Evolutionary conservation across 23 red algal species (phyloP).

Genomic region (Gracilariopsis chorda): DNA sequence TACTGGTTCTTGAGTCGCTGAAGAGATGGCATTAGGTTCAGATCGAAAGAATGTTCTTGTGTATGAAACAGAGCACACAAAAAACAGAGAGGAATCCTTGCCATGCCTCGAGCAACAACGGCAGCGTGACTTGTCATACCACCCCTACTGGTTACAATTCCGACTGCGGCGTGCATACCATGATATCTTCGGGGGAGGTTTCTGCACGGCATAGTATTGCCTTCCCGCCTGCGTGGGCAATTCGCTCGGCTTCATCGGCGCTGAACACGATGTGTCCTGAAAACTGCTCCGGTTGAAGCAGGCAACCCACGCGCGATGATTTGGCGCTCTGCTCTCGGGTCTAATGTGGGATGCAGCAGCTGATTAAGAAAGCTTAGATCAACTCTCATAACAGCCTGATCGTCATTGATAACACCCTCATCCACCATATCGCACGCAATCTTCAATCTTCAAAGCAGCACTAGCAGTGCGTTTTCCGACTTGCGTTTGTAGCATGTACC

Average conservation of each 20-base stretch:
- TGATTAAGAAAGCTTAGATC: conserved; percentile 37
- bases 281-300: conserved; percentile 49
- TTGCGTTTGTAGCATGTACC: conserved; percentile 53
- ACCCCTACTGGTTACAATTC: conserved; percentile 38
- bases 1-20: too few relatives aligned
- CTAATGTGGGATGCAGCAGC: conserved; percentile 34
- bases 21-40: too few relatives aligned
- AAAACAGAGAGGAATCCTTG: too few relatives aligned
- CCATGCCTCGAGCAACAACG: conserved; percentile 52
- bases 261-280: conserved; percentile 43
- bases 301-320: conserved; percentile 29
- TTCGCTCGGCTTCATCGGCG: conserved; percentile 32
- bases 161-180: conserved; percentile 48
- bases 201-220: conserved; percentile 42
- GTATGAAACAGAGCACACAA: too few relatives aligned
- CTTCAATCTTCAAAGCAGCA: conserved; percentile 54
- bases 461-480: conserved; percentile 53
- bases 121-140: conserved; percentile 59
- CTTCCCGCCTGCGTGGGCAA: conserved; percentile 11
- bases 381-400: conserved; percentile 56
- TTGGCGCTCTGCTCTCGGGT: conserved; percentile 8
- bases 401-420: conserved; percentile 50
- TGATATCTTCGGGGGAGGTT: conserved; percentile 55
- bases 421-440: conserved; percentile 63
- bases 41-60: too few relatives aligned